Evolutionary conservation across 2,329 filamentous ascomycete species (phyloP), one percentile per base, ranked within the genome.

Genomic region (Fusarium citri): DNA sequence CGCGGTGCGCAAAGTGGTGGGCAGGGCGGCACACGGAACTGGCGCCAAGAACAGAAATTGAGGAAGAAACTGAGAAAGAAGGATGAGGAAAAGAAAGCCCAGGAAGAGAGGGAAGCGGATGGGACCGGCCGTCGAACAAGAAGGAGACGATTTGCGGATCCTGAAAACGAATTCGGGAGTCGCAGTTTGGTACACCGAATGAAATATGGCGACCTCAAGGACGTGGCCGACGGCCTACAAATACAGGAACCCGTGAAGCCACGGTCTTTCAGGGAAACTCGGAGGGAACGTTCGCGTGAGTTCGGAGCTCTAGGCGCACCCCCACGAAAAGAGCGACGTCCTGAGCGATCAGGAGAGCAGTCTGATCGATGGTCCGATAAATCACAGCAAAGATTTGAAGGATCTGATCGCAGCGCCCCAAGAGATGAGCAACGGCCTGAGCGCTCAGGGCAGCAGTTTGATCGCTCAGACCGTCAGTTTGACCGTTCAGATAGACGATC

Each of bases 141-240:
- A 45, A 79, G 80, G 48, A 83, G 84, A 34, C 82, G 87, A 8
- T 89, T 89, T 72, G 78, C 84, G 50, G 83, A 89, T 62, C 82
- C 84, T 1, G 78, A 82, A 3, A 80, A 77, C 20, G 66, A 74
- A 2, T 87, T 88, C 72, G 88, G 87, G 20, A 87, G 87, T 77
- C 82, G 78, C 47, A 89, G 87, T 68, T 65, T 88, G 18, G 87
- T 89, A 4, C 88, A 87, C 57, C 80, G 85, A 71, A 74, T 86
- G 62, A 87, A 86, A 72, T 80, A 83, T 55, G 86, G 84, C 6
- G 71, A 73, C 16, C 68, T 78, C 11, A 79, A 76, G 49, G 72
- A 78, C 16, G 66, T 71, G 25, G 76, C 74, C 3, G 70, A 69
- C 11, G 64, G 66, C 14, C 59, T 78, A 23, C 58, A 72, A 5